A percentile compares a stretch with the other conserved stretches of the same genome.
Conservation (phyloP, 225 moss, liverwort and hornwort genomes). For the Marchantia polymorpha region DNA sequence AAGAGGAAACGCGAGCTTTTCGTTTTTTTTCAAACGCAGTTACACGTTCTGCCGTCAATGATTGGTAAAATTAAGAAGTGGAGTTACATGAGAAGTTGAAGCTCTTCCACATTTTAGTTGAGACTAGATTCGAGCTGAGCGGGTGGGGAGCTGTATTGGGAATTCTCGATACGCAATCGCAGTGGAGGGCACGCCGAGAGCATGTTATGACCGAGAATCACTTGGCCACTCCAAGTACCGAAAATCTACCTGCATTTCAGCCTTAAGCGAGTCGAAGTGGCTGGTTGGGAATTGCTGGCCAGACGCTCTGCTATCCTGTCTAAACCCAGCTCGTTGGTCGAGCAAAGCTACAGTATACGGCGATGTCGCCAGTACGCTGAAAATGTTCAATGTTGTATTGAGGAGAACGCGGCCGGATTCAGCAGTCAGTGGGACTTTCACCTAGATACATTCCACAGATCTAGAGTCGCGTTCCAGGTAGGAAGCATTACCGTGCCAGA, state of each 20-base stretch:
- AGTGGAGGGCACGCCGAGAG: neutral
- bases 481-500: neutral
- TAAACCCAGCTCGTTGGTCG: slow-evolving; percentile 2
- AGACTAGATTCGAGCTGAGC: neutral
- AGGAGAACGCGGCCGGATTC: neutral
- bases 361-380: neutral
- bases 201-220: neutral
- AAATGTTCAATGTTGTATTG: neutral
- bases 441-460: neutral
- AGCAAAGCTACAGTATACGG: neutral
- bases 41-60: too few species aligned
- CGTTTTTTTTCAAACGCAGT: neutral
- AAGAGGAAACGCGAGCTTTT: neutral
- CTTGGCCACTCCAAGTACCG: too few species aligned
- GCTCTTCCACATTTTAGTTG: neutral
- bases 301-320: neutral
- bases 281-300: neutral
- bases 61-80: neutral
- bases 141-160: neutral
- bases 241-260: neutral
- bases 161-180: neutral
- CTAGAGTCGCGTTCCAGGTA: neutral
- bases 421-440: neutral
- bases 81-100: neutral
- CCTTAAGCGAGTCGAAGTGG: neutral